Evolutionary conservation across 352 stramenopile species (phyloP).

Genomic region (Pythium sp.): DNA sequence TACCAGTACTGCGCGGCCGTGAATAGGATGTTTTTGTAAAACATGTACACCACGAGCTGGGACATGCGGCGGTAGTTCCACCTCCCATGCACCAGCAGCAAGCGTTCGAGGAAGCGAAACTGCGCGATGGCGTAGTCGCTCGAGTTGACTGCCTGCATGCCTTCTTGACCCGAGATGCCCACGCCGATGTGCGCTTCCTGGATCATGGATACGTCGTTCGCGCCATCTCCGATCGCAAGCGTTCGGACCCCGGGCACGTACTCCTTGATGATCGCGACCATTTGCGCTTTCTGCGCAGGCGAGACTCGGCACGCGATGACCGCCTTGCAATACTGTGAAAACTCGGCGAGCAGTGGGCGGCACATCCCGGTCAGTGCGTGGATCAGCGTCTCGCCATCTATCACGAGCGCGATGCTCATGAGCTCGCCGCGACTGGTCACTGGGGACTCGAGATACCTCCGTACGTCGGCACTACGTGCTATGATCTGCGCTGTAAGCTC

Average conservation of each 20-base stretch:
- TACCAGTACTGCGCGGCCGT: constrained; percentile 77
- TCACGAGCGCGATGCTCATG: constrained; percentile 66
- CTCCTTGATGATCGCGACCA: constrained; percentile 82
- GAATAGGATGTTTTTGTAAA: constrained; percentile 93
- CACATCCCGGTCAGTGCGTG: constrained; percentile 45
- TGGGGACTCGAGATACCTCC: constrained; percentile 44
- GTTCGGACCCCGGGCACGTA: constrained; percentile 69
- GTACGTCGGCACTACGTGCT: constrained; percentile 41
- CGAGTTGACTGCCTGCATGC: constrained; percentile 91
- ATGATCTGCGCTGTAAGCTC: constrained; percentile 49
- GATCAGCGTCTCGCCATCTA: constrained; percentile 74
- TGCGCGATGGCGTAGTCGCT: constrained; percentile 93
- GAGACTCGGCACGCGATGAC: constrained; percentile 88
- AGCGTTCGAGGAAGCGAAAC: constrained; percentile 89
- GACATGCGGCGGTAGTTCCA: constrained; percentile 91
- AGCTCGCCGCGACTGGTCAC: constrained; percentile 38
- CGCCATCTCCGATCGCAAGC: constrained; percentile 91
- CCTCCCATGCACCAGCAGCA: constrained; percentile 90
- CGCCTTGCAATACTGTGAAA: constrained; percentile 81
- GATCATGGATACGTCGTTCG: constrained; percentile 96
- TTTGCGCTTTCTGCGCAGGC: constrained; percentile 82
- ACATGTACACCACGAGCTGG: constrained; percentile 90
- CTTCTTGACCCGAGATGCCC: constrained; percentile 90
- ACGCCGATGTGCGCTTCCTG: constrained; percentile 90
- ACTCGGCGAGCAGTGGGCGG: constrained; percentile 48